phyloP scores from a whole-genome alignment of 2,329 filamentous ascomycete genomes.

The Xylaria sp. region DNA sequence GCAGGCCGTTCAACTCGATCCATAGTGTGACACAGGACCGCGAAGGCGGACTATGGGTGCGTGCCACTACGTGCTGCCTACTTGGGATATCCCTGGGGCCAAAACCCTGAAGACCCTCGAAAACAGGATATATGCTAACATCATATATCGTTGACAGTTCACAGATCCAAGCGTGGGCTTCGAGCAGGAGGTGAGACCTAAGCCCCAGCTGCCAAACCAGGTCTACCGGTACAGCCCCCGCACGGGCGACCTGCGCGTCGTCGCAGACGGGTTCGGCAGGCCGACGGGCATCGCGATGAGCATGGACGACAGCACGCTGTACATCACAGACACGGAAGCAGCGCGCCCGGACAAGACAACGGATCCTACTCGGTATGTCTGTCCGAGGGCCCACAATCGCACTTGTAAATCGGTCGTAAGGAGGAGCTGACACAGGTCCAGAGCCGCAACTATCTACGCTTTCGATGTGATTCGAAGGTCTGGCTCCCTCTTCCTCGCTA shows the following conservation, averaged over 20 bases:
- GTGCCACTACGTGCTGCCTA: neutral
- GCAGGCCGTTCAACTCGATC: constrained; percentile 50
- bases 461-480: constrained; percentile 47
- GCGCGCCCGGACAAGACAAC: constrained; percentile 33
- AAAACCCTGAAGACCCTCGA: neutral
- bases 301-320: constrained; percentile 43
- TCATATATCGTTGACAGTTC: constrained; percentile 39
- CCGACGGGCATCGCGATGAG: constrained; percentile 47
- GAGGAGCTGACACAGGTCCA: constrained; percentile 16
- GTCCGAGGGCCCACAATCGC: too few species aligned
- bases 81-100: neutral
- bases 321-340: constrained; percentile 46
- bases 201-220: constrained; percentile 49
- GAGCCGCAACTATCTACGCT: constrained; percentile 47
- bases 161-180: constrained; percentile 50
- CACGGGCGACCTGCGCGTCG: constrained; percentile 46
- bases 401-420: neutral
- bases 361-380: constrained; percentile 35
- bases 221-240: constrained; percentile 50
- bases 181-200: constrained; percentile 47
- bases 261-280: constrained; percentile 50
- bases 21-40: constrained; percentile 44
- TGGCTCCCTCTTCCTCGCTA: constrained; percentile 46
- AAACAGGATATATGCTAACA: neutral
- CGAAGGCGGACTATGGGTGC: constrained; percentile 45